Base-by-base conservation (phyloP, 257 asterid species). In the Solanum paucissectum region DNA sequence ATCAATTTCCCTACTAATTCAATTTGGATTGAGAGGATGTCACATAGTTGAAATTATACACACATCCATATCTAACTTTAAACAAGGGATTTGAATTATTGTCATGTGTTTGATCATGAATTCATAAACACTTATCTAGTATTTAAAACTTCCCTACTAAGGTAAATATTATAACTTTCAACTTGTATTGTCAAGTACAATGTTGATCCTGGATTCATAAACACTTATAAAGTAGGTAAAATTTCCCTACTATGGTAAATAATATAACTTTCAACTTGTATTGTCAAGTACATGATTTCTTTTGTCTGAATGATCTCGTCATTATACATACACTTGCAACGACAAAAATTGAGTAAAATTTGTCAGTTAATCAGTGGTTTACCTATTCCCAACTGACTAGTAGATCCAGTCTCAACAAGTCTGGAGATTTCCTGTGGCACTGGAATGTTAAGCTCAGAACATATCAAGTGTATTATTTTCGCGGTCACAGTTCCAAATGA, bases 371-470 rank as follows among this genome's bases (percentile, higher is more conserved):
- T 96, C 88, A 95, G 73, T 71, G 99, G 99, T 60, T 29, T 73
- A 16, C 77, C 93, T n/a, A 89, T 12, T 86, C 89, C 90, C n/a
- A 89, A 71, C 44, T 87, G 93, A 74, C 90, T 82, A 60, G 87
- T 91, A 84, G 85, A 33, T 89, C 91, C 83, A 91, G 94, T 92
- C 89, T 94, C 98, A 32, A 90, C 87, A 71, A 90, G 91, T 42
- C 94, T 93, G 86, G 89, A 88, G 87, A 93, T 89, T 44, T 94
- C 98, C 9, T 93, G 91, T 1, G 98, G 98, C 93, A 95, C 88
- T 32, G 98, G 98, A 87, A 97, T 92, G 75, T 90, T 74, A 46
- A 97, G 98, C 90, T 97, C 98, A 34, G 98, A 90, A 92, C 99
- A 97, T 29, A 97, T 94, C 82, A 95, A 89, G 88, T 95, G 94